Evolutionary conservation across 306 rosid species (phyloP).

Genomic region (Casuarina equisetifolia): DNA sequence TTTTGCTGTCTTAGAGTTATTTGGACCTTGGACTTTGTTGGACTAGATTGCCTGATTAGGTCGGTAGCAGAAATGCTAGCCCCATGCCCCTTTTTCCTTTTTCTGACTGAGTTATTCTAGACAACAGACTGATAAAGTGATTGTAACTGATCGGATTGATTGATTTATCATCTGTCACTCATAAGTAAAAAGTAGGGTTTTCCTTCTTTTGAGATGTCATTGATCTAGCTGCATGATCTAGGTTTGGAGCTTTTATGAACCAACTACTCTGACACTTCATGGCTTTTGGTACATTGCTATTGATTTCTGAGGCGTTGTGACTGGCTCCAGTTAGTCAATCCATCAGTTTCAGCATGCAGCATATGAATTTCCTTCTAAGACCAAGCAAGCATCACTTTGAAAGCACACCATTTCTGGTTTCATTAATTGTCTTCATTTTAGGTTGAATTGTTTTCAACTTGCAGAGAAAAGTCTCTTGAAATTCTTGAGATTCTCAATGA

Average conservation of each 20-base stretch:
- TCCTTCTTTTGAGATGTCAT: not conserved
- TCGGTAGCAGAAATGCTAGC: not conserved
- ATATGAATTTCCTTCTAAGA: not conserved
- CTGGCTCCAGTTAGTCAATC: not conserved
- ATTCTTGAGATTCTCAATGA: slow-evolving; percentile 55
- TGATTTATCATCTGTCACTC: not conserved
- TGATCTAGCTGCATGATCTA: not conserved
- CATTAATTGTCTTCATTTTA: not conserved
- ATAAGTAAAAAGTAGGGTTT: not conserved
- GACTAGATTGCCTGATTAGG: not conserved
- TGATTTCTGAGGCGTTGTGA: not conserved
- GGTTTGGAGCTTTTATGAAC: not conserved
- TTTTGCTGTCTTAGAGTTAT: not conserved
- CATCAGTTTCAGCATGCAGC: not conserved
- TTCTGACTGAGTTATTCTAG: not conserved
- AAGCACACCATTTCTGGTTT: slow-evolving; percentile 4
- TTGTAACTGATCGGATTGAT: not conserved
- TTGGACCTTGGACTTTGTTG: not conserved
- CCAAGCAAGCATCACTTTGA: not conserved
- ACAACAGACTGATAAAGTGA: not conserved
- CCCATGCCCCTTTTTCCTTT: not conserved
- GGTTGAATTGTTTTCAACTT: slow-evolving; percentile 23
- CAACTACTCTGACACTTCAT: not conserved
- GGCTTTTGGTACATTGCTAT: not conserved
- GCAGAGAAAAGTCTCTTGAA: slow-evolving; percentile 70